Percentiles rank a stretch among this genome's conserved stretches.
Evolutionary conservation across 2,329 filamentous ascomycete genomes (phyloP).

Genomic region (Uncinocarpus reesii): DNA sequence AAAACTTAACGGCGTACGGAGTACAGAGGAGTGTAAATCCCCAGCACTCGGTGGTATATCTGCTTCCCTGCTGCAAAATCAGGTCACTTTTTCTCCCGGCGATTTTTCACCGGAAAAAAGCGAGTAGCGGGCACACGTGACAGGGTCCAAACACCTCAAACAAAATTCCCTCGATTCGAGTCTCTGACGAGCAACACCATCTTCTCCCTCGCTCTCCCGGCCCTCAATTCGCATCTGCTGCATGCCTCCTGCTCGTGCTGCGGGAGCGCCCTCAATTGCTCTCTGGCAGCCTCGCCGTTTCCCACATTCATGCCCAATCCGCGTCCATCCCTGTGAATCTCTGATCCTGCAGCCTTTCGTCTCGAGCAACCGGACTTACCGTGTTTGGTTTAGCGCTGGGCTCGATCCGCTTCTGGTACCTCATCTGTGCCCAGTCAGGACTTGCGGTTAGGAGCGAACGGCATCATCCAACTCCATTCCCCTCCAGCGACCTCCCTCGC

Average conservation of each 20-base stretch:
- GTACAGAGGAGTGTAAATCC: no score
- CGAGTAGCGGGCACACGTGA: background rate
- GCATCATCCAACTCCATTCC: conserved; percentile 11
- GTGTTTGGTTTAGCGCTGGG: conserved; percentile 6
- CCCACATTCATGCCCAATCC: background rate
- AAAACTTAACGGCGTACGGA: no score
- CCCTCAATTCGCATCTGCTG: background rate
- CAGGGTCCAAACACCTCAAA: no score
- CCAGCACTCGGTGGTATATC: no score
- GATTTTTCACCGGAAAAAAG: background rate
- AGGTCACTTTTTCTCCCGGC: conserved; percentile 6
- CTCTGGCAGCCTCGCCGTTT: background rate
- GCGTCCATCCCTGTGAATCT: conserved; percentile 9
- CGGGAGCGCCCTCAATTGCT: conserved; percentile 1
- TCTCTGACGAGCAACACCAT: no score
- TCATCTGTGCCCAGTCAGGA: conserved; percentile 11
- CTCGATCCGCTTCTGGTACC: conserved; percentile 12
- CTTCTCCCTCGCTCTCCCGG: background rate
- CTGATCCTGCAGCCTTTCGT: conserved; percentile 13
- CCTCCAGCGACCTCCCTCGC: conserved; percentile 10
- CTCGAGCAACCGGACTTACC: conserved; percentile 11
- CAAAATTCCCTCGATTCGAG: no score
- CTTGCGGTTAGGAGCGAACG: conserved; percentile 7
- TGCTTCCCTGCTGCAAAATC: background rate
- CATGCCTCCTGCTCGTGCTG: background rate